Evolutionary conservation across 805 yeast genomes (phyloP), one percentile per base, ranked within the genome.

Genomic region (Torulaspora franciscae): DNA sequence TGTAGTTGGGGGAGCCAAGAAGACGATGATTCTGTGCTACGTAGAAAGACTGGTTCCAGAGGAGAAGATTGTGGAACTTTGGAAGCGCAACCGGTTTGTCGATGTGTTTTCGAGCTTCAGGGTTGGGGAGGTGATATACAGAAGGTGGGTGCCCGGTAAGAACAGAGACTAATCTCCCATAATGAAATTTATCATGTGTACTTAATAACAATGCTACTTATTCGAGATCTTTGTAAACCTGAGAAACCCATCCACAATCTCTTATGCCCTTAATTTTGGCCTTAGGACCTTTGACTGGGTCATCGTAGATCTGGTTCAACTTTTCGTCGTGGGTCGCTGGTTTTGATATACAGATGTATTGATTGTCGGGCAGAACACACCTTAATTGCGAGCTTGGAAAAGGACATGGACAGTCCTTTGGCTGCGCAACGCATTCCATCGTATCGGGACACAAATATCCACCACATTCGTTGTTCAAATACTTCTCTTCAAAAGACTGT

Each of bases 321-420:
- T 51, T 67, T 57, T 46, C 55, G 44, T 77, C 74, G 7, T 62
- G 66, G 2, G 71, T 65, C 2, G 86, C 80, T 1, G 95, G 91
- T 54, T 83, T 85, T 15, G 96, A 84, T 33, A 93, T 83, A 64
- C 99, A 93, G 11, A 90, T 73, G 58, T 71, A 83, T 44, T 76
- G 76, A 26, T 71, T 66, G 14, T 79, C 74, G 0, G 96, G 95
- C 32, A 86, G 68, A 2, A 75, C 61, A 64, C 99, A 93, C 58
- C 86, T 84, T 49, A 85, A 58, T 61, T 91, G 96, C 1, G 95
- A 81, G 47, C 80, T 78, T 1, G 96, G 93, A 59, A 79, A 91
- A 2, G 87, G 88, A 62, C 99, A 93, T 1, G 97, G 96, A 62
- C 99, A 93, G 41, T 82, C 85, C 6, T 73, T 54, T 0, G 87